Evolutionary conservation across 2,329 filamentous ascomycete species (phyloP).

Genomic region (Nigrospora oryzae): DNA sequence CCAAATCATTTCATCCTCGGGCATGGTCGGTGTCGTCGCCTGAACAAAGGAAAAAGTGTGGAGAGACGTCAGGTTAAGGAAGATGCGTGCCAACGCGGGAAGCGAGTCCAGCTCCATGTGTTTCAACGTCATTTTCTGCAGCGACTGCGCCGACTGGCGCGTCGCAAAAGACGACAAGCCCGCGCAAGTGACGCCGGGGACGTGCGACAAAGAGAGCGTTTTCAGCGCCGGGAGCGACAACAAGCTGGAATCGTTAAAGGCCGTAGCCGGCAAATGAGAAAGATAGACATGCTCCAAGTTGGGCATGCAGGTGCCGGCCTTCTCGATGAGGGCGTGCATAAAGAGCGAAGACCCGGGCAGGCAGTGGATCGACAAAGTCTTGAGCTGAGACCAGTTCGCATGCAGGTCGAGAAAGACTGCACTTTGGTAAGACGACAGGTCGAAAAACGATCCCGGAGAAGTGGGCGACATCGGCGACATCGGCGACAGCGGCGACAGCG

Average conservation of each 20-base stretch:
- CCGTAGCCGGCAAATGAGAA: conserved; percentile 44
- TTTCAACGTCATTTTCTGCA: conserved; percentile 44
- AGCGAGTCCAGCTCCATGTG: conserved; percentile 49
- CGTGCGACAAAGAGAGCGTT: conserved; percentile 45
- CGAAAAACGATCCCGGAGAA: conserved; percentile 1
- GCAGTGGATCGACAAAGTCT: conserved; percentile 50
- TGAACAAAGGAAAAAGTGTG: conserved; percentile 47
- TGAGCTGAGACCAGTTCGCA: conserved; percentile 44
- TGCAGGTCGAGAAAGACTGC: conserved; percentile 42
- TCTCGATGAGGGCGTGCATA: conserved; percentile 41
- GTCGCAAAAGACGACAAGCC: conserved; percentile 51
- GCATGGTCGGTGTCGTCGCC: conserved; percentile 42
- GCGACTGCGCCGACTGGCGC: conserved; percentile 31
- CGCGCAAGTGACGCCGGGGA: conserved; percentile 45
- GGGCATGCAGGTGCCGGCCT: conserved; percentile 41
- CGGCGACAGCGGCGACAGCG: conserved; percentile 8
- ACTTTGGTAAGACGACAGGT: conserved; percentile 32
- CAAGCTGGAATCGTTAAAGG: conserved; percentile 49
- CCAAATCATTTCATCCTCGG: conserved; percentile 47
- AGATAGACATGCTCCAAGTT: conserved; percentile 51
- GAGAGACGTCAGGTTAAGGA: conserved; percentile 44
- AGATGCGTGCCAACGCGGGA: conserved; percentile 47
- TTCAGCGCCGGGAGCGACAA: conserved; percentile 45
- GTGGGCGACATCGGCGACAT: no score
- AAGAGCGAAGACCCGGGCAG: conserved; percentile 45